These are phyloP conservation scores for Alloascoidea hylecoeti DNA, from an alignment of 805 yeast species.

Conservation along the genomic window DNA sequence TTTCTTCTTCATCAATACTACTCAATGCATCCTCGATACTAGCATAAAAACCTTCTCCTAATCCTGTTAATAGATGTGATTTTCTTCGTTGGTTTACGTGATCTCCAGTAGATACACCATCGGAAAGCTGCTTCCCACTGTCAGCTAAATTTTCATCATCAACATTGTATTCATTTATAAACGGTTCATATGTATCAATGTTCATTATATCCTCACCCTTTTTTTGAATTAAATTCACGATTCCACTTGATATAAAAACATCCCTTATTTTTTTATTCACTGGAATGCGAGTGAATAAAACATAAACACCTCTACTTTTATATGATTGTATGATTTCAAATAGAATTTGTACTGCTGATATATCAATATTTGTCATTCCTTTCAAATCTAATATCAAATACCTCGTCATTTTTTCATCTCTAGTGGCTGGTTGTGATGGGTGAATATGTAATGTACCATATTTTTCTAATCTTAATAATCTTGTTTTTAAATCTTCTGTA, in stretches of 20 bases:
- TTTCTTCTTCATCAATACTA: slow-evolving; percentile 28
- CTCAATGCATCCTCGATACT: slow-evolving; percentile 44
- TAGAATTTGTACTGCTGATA: slow-evolving; percentile 66
- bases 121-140: no score
- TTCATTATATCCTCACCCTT: slow-evolving; percentile 17
- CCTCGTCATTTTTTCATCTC: slow-evolving; percentile 30
- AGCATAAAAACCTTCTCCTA: no score
- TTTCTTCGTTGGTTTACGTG: no score
- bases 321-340: slow-evolving; percentile 45
- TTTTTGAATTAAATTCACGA: slow-evolving; percentile 22
- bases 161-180: no score
- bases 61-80: no score
- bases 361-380: slow-evolving; percentile 72
- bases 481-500: slow-evolving; percentile 55
- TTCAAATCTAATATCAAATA: slow-evolving; percentile 61
- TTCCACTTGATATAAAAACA: slow-evolving; percentile 42
- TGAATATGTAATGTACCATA: slow-evolving; percentile 67
- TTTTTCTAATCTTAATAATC: slow-evolving; percentile 55
- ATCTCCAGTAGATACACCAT: no score
- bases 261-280: slow-evolving; percentile 28
- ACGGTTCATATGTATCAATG: no score
- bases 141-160: no score
- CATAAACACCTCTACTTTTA: slow-evolving; percentile 33
- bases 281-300: slow-evolving; percentile 50
- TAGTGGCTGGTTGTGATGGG: slow-evolving; percentile 51